phyloP scores from a whole-genome alignment of 768 basidiomycete genomes.

The Suillus cothurnatus region DNA sequence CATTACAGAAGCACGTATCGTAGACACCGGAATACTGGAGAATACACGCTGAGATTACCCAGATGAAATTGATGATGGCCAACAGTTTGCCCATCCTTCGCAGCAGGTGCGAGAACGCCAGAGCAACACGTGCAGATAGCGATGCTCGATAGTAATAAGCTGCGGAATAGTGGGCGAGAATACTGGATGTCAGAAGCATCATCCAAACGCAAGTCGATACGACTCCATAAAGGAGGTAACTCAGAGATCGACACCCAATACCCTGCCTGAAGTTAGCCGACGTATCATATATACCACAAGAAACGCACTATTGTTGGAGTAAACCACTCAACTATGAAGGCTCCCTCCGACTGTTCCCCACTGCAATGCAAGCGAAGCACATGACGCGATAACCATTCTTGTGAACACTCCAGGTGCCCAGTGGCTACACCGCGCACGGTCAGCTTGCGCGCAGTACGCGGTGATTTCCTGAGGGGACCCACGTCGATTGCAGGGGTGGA shows the following conservation, averaged over 20 bases:
- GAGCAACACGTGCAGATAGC: slow-evolving; percentile 2
- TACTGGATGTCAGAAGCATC: slow-evolving; percentile 18
- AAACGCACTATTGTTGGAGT: slow-evolving; percentile 24
- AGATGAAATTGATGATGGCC: slow-evolving; percentile 21
- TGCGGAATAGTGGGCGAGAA: slow-evolving; percentile 7
- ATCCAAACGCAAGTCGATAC: slow-evolving; percentile 24
- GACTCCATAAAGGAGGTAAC: slow-evolving; percentile 24
- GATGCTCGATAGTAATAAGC: not conserved
- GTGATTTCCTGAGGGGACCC: slow-evolving; percentile 15
- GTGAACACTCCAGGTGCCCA: slow-evolving; percentile 21
- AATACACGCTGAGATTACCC: slow-evolving; percentile 21
- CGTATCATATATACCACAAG: not conserved
- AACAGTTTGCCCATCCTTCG: slow-evolving; percentile 21
- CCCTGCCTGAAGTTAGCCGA: slow-evolving; percentile 4
- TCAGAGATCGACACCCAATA: slow-evolving; percentile 25
- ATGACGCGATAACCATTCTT: slow-evolving; percentile 23
- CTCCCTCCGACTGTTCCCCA: slow-evolving; percentile 29
- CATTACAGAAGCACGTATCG: slow-evolving; percentile 26
- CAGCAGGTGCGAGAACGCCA: slow-evolving; percentile 8
- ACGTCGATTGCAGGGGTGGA: slow-evolving; percentile 11
- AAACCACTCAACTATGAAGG: slow-evolving; percentile 22
- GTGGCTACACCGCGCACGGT: slow-evolving; percentile 9
- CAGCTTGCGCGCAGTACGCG: slow-evolving; percentile 13
- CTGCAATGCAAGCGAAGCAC: slow-evolving; percentile 23
- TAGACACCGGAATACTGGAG: slow-evolving; percentile 24